A percentile compares a stretch with the other conserved stretches of the same genome.
These are phyloP conservation scores for Tuber aestivum DNA, from an alignment of 495 filamentous ascomycete species.

Conservation along the genomic window DNA sequence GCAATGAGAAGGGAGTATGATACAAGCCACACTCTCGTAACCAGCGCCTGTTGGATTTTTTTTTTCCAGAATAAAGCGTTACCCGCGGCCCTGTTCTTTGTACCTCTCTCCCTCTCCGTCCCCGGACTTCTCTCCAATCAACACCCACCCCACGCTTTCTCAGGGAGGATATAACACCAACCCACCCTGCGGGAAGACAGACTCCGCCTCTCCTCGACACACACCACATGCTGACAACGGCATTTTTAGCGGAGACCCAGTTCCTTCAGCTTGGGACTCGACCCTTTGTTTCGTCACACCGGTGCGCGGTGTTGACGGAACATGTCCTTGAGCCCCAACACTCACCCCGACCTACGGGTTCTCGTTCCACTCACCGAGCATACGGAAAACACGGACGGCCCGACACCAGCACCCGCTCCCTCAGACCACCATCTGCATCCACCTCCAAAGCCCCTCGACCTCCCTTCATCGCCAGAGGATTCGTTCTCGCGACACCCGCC, in stretches of 20 bases:
- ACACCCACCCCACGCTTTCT: too few relatives aligned
- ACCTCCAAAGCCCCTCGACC: neutral
- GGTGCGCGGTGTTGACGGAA: constrained; percentile 31
- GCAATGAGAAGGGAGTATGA: neutral
- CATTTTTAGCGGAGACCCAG: neutral
- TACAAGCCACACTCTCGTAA: neutral
- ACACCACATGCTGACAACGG: neutral
- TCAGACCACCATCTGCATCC: neutral
- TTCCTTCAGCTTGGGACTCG: constrained; percentile 31
- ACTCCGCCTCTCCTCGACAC: neutral
- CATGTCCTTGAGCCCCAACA: constrained; percentile 29
- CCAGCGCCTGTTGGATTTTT: too few relatives aligned
- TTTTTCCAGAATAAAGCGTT: neutral
- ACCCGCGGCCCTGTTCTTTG: neutral
- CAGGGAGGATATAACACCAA: neutral
- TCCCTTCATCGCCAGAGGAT: neutral
- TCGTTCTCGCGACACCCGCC: neutral
- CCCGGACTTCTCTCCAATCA: neutral
- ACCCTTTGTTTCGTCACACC: constrained; percentile 35
- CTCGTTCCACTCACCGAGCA: neutral
- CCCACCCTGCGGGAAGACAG: neutral
- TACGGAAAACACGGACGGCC: neutral
- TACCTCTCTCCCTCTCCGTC: neutral
- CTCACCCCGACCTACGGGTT: neutral
- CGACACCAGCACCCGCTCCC: neutral